Conservation (phyloP, 1,284 basidiomycete species). For the Apiotrichum montevideense region DNA sequence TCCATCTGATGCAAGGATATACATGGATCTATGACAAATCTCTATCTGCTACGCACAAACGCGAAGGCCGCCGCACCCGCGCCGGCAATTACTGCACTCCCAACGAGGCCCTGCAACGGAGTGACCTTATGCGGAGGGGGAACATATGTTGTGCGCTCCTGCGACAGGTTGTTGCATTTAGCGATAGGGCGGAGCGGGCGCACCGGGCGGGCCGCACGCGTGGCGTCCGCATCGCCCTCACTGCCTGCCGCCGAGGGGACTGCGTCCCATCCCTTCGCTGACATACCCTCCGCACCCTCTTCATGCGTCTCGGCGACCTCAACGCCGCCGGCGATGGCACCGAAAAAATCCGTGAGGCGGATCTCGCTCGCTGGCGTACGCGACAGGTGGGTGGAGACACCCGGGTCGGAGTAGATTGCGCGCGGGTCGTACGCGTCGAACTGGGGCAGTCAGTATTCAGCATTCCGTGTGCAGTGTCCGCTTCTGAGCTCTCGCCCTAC, state of each 20-base stretch:
- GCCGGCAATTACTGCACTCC: not conserved
- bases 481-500: too few species aligned
- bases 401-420: constrained; percentile 75
- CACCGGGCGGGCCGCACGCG: not conserved
- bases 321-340: constrained; percentile 71
- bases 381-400: constrained; percentile 81
- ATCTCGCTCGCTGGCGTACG: constrained; percentile 56
- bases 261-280: too few species aligned
- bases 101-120: not conserved
- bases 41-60: not conserved
- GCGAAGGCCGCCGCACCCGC: not conserved
- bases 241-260: too few species aligned
- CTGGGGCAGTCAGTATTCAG: constrained; percentile 46
- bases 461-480: too few species aligned
- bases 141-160: too few species aligned
- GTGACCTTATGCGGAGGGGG: not conserved
- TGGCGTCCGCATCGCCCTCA: not conserved
- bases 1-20: not conserved
- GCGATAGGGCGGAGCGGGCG: not conserved
- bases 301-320: constrained; percentile 49
- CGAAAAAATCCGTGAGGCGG: constrained; percentile 91
- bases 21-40: not conserved
- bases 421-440: constrained; percentile 71
- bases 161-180: too few species aligned
- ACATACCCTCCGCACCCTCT: too few species aligned